phyloP scores from a whole-genome alignment of 306 rosid species.

The Dicorynia guianensis region DNA sequence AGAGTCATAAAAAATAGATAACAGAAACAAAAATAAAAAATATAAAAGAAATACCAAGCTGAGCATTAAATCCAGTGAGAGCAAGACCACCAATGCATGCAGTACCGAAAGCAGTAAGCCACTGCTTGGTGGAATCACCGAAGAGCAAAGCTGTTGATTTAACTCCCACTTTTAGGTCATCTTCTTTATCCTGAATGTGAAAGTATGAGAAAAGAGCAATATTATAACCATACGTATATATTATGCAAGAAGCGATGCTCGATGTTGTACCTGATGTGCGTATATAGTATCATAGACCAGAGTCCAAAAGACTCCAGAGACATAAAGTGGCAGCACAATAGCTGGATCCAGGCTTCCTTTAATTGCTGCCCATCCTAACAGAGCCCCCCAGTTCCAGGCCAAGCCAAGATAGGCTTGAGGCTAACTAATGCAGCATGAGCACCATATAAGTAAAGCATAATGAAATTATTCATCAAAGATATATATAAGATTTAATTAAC shows the following conservation, averaged over 20 bases:
- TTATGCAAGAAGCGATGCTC: constrained; percentile 13
- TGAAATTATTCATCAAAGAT: constrained; percentile 35
- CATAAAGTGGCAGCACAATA: constrained; percentile 80
- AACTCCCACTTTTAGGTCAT: constrained; percentile 89
- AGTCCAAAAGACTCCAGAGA: constrained; percentile 92
- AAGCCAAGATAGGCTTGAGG: constrained; percentile 96
- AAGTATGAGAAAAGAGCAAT: constrained; percentile 11
- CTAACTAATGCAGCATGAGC: constrained; percentile 52
- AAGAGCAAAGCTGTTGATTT: constrained; percentile 96
- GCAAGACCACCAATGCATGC: constrained; percentile 79
- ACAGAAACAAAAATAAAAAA: not conserved
- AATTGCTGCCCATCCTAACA: constrained; percentile 93
- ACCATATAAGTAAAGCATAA: constrained; percentile 24
- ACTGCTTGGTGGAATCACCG: constrained; percentile 81
- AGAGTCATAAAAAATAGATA: constrained; percentile 3
- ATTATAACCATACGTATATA: constrained; percentile 7
- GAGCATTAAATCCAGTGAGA: constrained; percentile 81
- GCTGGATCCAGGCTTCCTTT: constrained; percentile 82
- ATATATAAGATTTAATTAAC: constrained; percentile 10
- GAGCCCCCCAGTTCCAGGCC: constrained; percentile 95
- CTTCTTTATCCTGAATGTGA: constrained; percentile 77
- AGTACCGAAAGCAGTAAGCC: constrained; percentile 81
- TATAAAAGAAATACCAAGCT: constrained; percentile 59
- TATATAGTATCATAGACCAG: constrained; percentile 92
- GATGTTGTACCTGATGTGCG: constrained; percentile 94